These are phyloP conservation scores for Phytophthora pseudosyringae DNA, from an alignment of 352 stramenopile species.

Conservation along the genomic window DNA sequence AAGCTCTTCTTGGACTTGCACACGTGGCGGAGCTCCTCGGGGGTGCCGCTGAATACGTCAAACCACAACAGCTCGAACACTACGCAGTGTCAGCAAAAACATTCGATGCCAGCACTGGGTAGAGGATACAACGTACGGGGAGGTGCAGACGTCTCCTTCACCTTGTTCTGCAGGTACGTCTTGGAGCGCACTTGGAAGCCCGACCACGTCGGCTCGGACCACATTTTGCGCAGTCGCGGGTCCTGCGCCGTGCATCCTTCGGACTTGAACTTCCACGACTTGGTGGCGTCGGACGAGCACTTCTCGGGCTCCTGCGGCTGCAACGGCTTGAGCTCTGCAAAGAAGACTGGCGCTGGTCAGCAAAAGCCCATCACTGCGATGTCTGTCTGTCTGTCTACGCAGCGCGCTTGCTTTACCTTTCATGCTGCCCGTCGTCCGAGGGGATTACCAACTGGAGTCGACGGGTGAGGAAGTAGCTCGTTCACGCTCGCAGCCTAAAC, in stretches of 20 bases:
- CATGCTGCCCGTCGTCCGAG: constrained; percentile 18
- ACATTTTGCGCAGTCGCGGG: constrained; percentile 67
- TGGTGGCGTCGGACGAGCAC: constrained; percentile 43
- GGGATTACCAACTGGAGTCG: constrained; percentile 20
- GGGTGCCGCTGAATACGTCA: constrained; percentile 75
- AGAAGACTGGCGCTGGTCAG: background rate
- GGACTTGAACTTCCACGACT: constrained; percentile 56
- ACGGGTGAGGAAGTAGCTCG: constrained; percentile 2
- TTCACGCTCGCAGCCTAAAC: too few species aligned
- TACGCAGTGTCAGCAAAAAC: constrained; percentile 23
- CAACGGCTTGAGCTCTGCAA: constrained; percentile 28
- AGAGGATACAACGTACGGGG: constrained; percentile 49
- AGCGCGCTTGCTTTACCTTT: constrained; percentile 6
- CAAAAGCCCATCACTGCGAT: background rate
- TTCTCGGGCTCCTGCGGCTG: constrained; percentile 34
- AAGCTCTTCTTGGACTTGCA: constrained; percentile 76
- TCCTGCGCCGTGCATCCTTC: constrained; percentile 52
- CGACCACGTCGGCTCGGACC: constrained; percentile 65
- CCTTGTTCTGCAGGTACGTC: constrained; percentile 68
- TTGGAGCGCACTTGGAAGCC: constrained; percentile 79
- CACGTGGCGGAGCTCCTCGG: constrained; percentile 73
- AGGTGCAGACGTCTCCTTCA: constrained; percentile 65
- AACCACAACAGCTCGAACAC: constrained; percentile 89
- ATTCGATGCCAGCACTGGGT: background rate
- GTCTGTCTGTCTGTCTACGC: background rate